phyloP scores from a whole-genome alignment of 495 filamentous ascomycete genomes.

The Xylaria castorea region DNA sequence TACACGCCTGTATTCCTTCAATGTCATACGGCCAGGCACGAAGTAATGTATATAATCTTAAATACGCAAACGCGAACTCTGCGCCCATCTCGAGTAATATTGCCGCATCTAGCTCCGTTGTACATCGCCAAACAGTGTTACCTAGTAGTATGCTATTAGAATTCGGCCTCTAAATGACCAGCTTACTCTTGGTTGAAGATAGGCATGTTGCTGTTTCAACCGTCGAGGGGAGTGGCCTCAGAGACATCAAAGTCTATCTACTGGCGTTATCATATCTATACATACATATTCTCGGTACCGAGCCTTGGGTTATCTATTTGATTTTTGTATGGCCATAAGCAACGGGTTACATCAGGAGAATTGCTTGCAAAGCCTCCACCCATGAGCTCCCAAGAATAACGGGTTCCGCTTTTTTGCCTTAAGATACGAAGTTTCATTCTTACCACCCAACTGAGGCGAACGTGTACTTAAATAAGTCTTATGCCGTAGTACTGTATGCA shows the following conservation, averaged over 20 bases:
- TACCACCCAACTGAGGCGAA: conserved; percentile 16
- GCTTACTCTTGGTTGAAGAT: conserved; percentile 7
- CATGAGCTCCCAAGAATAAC: conserved; percentile 3
- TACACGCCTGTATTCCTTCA: not conserved
- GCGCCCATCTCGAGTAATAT: not conserved
- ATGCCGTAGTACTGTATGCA: not conserved
- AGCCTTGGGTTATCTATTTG: not conserved
- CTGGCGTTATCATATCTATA: not conserved
- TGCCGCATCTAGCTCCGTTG: not conserved
- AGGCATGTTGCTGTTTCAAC: not conserved
- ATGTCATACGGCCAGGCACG: not conserved
- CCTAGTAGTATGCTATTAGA: not conserved
- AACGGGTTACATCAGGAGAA: not conserved
- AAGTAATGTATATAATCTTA: not conserved
- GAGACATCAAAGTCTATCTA: not conserved
- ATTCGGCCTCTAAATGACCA: not conserved
- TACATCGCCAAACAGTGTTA: not conserved
- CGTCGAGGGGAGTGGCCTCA: not conserved
- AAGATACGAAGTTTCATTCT: conserved; percentile 5
- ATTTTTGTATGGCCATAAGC: not conserved
- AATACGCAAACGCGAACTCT: not conserved
- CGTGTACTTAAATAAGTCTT: not conserved
- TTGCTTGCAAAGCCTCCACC: not conserved
- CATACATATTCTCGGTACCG: not conserved
- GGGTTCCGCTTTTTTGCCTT: conserved; percentile 5